These are phyloP conservation scores for Ciborinia camelliae DNA, from an alignment of 2,329 filamentous ascomycete genomes.

Conservation along the genomic window DNA sequence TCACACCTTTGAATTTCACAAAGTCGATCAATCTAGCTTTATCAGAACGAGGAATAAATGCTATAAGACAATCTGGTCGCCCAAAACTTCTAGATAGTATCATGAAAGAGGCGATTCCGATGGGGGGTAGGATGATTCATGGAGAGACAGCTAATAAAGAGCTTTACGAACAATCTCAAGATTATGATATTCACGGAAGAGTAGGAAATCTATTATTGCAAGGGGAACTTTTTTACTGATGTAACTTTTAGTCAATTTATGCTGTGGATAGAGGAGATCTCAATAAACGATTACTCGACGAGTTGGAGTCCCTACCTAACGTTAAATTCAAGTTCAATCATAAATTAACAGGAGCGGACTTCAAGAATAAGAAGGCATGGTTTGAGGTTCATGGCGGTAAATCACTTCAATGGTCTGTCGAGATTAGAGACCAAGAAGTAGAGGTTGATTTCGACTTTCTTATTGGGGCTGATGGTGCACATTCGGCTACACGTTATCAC, in stretches of 20 bases:
- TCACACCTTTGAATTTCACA: slow-evolving; percentile 87
- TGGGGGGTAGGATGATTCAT: slow-evolving; percentile 97
- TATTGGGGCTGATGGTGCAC: slow-evolving; percentile 91
- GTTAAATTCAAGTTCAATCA: slow-evolving; percentile 91
- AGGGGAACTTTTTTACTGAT: slow-evolving; percentile 3
- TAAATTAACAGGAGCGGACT: slow-evolving; percentile 88
- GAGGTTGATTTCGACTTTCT: slow-evolving; percentile 87
- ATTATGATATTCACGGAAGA: slow-evolving; percentile 84
- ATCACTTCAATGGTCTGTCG: slow-evolving; percentile 24
- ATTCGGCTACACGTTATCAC: slow-evolving; percentile 86
- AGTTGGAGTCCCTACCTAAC: slow-evolving; percentile 79
- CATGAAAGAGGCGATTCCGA: slow-evolving; percentile 77
- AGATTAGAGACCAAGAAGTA: slow-evolving; percentile 54
- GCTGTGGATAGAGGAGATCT: slow-evolving; percentile 81
- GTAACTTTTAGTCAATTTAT: slow-evolving; percentile 63
- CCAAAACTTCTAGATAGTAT: slow-evolving; percentile 69
- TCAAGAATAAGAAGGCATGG: slow-evolving; percentile 76
- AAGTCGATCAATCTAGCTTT: slow-evolving; percentile 98
- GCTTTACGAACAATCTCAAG: slow-evolving; percentile 74
- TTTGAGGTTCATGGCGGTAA: slow-evolving; percentile 61
- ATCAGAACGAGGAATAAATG: slow-evolving; percentile 89
- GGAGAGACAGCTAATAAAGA: slow-evolving; percentile 60
- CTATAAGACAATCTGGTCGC: slow-evolving; percentile 68
- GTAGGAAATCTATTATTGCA: slow-evolving; percentile 45
- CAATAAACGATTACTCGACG: slow-evolving; percentile 80